Percentiles rank a stretch among this genome's conserved stretches.
phyloP scores from a whole-genome alignment of 1,284 basidiomycete species.

The Stygiomarasmius scandens region DNA sequence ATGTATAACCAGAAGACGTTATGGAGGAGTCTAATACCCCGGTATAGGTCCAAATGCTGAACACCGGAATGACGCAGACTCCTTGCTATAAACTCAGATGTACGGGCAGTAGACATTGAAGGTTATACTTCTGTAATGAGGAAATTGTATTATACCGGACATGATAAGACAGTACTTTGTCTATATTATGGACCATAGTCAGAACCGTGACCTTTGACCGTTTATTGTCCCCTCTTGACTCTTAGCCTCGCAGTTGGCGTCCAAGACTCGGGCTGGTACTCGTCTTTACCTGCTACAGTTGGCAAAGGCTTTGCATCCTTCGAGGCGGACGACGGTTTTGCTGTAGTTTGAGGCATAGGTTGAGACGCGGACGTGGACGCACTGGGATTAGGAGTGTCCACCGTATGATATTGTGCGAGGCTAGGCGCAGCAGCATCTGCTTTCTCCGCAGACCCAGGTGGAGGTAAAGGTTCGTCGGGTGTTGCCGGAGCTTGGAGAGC shows the following conservation, averaged over 20 bases:
- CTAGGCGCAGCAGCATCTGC: not conserved
- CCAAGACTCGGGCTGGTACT: conserved; percentile 17
- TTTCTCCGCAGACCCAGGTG: not conserved
- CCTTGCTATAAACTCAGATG: no score
- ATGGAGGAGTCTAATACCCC: no score
- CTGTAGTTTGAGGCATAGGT: not conserved
- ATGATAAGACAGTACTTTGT: no score
- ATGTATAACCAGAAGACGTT: no score
- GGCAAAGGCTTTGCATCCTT: conserved; percentile 6
- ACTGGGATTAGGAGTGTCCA: not conserved
- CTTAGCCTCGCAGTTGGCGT: conserved; percentile 2
- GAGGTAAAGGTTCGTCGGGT: not conserved
- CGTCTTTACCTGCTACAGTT: conserved; percentile 11
- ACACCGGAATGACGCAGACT: no score
- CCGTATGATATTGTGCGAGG: not conserved
- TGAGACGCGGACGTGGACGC: not conserved
- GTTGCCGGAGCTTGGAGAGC: not conserved
- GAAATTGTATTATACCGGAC: no score
- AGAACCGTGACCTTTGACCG: no score
- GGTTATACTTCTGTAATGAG: no score
- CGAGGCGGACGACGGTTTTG: not conserved
- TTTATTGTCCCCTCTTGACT: conserved; percentile 4
- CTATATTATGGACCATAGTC: no score
- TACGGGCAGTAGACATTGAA: no score
- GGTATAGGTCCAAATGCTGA: no score